These are phyloP conservation scores for Stropharia rugosoannulata DNA, from an alignment of 768 basidiomycete species.

Conservation along the genomic window DNA sequence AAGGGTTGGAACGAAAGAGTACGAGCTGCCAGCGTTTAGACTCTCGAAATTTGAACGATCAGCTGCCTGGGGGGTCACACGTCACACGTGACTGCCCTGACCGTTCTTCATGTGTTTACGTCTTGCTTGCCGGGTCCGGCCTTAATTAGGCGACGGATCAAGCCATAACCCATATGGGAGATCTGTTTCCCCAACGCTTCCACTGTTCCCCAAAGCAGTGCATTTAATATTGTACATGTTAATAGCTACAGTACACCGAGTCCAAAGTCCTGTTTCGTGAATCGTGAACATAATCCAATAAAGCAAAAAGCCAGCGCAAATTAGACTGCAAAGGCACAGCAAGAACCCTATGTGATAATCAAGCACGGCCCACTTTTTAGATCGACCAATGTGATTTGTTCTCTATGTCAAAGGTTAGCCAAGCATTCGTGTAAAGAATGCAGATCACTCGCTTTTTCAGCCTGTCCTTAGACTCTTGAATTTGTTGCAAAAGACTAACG, in stretches of 20 bases:
- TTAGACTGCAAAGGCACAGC: not conserved
- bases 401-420: conserved; percentile 27
- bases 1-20: conserved; percentile 19
- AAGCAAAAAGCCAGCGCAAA: not conserved
- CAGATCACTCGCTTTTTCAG: conserved; percentile 16
- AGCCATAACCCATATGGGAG: not conserved
- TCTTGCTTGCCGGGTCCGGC: not conserved
- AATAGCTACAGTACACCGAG: not conserved
- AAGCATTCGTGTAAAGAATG: not conserved
- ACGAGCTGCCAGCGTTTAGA: conserved; percentile 6
- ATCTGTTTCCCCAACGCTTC: not conserved
- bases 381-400: conserved; percentile 51
- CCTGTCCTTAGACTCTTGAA: conserved; percentile 22
- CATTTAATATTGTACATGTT: not conserved
- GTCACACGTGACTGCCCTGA: conserved; percentile 13
- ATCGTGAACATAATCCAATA: not conserved
- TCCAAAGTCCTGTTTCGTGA: not conserved
- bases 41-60: conserved; percentile 27
- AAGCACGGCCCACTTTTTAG: conserved; percentile 50
- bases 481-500: conserved; percentile 45
- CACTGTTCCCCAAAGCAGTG: not conserved
- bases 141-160: not conserved
- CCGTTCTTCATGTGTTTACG: conserved; percentile 14
- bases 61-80: conserved; percentile 27
- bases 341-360: conserved; percentile 45